A percentile compares a stretch with the other conserved stretches of the same genome.
phyloP scores from a whole-genome alignment of 2,329 filamentous ascomycete species.

The Shiraia sp. region DNA sequence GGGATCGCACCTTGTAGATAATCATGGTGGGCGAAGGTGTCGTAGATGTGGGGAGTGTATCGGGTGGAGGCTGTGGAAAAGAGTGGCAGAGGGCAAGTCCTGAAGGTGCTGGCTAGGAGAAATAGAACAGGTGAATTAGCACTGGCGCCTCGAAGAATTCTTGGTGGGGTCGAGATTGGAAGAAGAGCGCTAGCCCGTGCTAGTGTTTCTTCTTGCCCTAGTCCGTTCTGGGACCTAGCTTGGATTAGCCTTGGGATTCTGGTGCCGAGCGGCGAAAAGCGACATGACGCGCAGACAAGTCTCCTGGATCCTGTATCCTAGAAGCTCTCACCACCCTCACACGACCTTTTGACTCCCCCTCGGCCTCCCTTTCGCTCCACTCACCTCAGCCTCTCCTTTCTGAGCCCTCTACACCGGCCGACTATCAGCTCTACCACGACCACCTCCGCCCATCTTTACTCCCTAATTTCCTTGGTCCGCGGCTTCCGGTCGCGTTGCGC shows the following conservation, averaged over 20 bases:
- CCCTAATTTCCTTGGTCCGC: slow-evolving; percentile 34
- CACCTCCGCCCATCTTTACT: slow-evolving; percentile 15
- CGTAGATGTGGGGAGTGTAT: slow-evolving; percentile 12
- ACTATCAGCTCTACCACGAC: not conserved
- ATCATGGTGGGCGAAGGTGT: slow-evolving; percentile 53
- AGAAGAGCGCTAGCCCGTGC: slow-evolving; percentile 8
- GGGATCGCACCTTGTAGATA: slow-evolving; percentile 58
- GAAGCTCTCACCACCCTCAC: slow-evolving; percentile 34
- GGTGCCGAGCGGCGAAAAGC: slow-evolving; percentile 11
- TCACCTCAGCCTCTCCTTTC: slow-evolving; percentile 42
- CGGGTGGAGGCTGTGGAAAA: slow-evolving; percentile 17
- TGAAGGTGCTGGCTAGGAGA: not conserved
- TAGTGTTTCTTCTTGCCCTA: no score
- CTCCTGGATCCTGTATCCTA: slow-evolving; percentile 2
- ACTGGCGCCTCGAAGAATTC: slow-evolving; percentile 13
- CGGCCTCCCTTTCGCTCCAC: slow-evolving; percentile 22
- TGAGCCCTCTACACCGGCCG: slow-evolving; percentile 10
- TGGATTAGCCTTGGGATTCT: not conserved
- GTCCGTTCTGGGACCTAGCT: slow-evolving; percentile 1
- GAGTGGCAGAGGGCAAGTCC: slow-evolving; percentile 17
- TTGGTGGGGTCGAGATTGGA: slow-evolving; percentile 35
- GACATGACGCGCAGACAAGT: slow-evolving; percentile 26
- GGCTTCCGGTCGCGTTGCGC: slow-evolving; percentile 25
- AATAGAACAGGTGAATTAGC: slow-evolving; percentile 3
- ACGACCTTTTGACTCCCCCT: slow-evolving; percentile 20